Base-by-base conservation (phyloP, 2,329 filamentous ascomycete genomes). In the Botrytis byssoidea region DNA sequence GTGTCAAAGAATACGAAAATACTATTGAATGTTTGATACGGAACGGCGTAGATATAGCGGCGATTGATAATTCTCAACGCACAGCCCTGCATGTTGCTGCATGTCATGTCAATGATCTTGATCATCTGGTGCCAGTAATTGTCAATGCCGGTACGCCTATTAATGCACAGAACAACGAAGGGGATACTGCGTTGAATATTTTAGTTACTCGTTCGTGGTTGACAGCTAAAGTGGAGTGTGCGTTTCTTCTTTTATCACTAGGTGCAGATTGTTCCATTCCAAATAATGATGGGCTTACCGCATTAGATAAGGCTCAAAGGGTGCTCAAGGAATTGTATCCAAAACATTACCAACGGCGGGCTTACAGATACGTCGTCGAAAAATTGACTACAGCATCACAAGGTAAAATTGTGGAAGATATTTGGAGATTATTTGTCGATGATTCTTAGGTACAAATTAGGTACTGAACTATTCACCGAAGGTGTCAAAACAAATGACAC, bases 71-170 rank as follows among this genome's bases (percentile, higher is more conserved):
- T 29, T 57, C 1, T 57, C n/a, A 18, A n/a, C 4, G 51, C 0
- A 57, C 51, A 9, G n/a, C 51, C n/a, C 14, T 57, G 14, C 48
- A 55, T 55, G 1, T n/a, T 51, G 22, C 48, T 51, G 22, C 6
- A 4, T 1, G 0, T n/a, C 3, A 12, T 51, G 4, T 0, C 25
- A 0, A 12, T 0, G 0, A 2, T n/a, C 6, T n/a, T 0, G 1
- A 16, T 51, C 0, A 12, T 3, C 20, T 48, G 3, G 0, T 22
- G 20, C 46, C 20, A 48, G 8, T 10, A 51, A 2, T 55, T 55
- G 22, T 55, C 48, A 7, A 57, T 29, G 6, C 6, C 7, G 51
- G 51, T 18, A 32, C 14, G 16, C n/a, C 51, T 57, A 57, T 29
- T 4, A 18, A 29, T 18, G 51, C 51, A 18, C n/a, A 57, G 14